A percentile compares a stretch with the other conserved stretches of the same genome.
Evolutionary conservation across 2,329 filamentous ascomycete species (phyloP).

Genomic region (Triangularia verruculosa): DNA sequence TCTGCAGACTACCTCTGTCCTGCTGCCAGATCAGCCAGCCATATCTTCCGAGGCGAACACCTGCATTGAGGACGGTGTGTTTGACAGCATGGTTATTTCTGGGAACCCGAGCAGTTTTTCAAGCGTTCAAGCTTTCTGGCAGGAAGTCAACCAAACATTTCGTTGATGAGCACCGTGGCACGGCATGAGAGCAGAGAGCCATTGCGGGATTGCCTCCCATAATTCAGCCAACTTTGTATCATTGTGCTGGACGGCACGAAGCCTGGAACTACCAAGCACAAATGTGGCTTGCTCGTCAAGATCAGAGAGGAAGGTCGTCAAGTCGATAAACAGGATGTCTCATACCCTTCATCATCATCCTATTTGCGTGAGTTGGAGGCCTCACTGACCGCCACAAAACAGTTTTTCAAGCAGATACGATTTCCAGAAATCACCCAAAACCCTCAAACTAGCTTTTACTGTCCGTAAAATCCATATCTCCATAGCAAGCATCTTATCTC

Average conservation of each 20-base stretch:
- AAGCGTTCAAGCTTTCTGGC: background rate
- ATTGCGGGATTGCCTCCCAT: background rate
- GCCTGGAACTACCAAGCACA: background rate
- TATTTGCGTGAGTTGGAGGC: background rate
- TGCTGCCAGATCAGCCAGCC: background rate
- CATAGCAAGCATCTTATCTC: background rate
- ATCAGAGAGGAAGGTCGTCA: slow-evolving; percentile 2
- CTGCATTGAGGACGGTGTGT: background rate
- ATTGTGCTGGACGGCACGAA: background rate
- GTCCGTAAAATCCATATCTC: background rate
- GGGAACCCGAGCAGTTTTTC: slow-evolving; percentile 2
- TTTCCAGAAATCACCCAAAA: no score
- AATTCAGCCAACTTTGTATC: no score
- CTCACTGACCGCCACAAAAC: background rate
- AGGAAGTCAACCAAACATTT: background rate
- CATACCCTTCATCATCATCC: background rate
- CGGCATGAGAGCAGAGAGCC: slow-evolving; percentile 3
- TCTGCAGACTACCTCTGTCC: slow-evolving; percentile 3
- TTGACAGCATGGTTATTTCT: background rate
- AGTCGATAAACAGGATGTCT: background rate
- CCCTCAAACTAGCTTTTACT: no score
- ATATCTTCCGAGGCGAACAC: background rate
- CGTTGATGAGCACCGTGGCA: slow-evolving; percentile 4
- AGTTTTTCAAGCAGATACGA: background rate
- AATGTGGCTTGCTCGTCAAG: background rate